phyloP scores from a whole-genome alignment of 495 filamentous ascomycete genomes.

The Xylaria intraflava region DNA sequence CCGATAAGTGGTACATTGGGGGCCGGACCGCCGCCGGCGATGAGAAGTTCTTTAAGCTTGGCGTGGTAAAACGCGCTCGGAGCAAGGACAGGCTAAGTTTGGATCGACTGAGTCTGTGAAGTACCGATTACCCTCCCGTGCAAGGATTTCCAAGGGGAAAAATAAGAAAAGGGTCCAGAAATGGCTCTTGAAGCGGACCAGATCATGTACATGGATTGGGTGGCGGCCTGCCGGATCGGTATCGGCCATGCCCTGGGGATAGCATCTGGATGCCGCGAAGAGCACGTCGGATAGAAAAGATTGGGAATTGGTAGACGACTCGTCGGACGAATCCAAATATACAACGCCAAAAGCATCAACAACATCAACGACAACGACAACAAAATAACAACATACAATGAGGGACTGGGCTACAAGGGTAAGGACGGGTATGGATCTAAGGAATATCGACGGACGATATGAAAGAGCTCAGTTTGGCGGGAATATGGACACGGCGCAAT shows the following conservation, averaged over 20 bases:
- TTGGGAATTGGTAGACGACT: background rate
- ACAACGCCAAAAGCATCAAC: background rate
- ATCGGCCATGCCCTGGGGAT: background rate
- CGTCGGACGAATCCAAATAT: background rate
- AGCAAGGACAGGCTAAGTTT: conserved; percentile 51
- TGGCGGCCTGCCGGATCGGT: background rate
- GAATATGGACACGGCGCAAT: conserved; percentile 3
- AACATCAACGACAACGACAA: background rate
- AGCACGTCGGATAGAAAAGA: background rate
- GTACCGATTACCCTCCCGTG: background rate
- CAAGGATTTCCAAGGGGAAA: too few species aligned
- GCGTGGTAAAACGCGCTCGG: conserved; percentile 48
- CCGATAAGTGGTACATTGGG: conserved; percentile 82
- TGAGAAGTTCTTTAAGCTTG: conserved; percentile 75
- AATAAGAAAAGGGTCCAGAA: too few species aligned
- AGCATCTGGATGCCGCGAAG: background rate
- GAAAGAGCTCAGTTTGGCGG: background rate
- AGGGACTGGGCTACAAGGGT: conserved; percentile 1
- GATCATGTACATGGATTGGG: background rate
- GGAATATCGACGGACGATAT: background rate
- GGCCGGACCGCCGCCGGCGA: conserved; percentile 79
- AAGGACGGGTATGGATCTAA: background rate
- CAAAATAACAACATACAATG: background rate
- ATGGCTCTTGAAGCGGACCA: too few species aligned
- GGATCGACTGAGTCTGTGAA: conserved; percentile 51